Conservation (phyloP, 2,329 filamentous ascomycete species). For the Scytalidium lignicola region DNA sequence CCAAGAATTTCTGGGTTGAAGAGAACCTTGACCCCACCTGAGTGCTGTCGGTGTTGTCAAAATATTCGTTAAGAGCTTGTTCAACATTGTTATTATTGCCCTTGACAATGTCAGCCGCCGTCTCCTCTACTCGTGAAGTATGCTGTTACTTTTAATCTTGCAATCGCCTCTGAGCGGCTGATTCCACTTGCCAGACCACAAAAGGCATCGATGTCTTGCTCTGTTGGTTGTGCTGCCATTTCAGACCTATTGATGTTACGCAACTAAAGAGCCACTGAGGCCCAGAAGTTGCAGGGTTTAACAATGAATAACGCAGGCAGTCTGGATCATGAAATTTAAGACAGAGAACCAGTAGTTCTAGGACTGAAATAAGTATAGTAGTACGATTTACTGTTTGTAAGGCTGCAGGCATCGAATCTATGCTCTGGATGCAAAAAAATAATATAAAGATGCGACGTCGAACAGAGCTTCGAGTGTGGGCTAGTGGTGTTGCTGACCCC, state of each 20-base stretch:
- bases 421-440: too few relatives aligned
- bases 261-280: background rate
- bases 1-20: constrained; percentile 5
- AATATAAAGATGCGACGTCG: too few relatives aligned
- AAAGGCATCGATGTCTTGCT: constrained; percentile 18
- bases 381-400: too few relatives aligned
- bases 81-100: constrained; percentile 42
- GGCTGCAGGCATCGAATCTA: too few relatives aligned
- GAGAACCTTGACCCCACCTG: constrained; percentile 8
- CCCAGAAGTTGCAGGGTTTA: background rate
- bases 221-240: constrained; percentile 15
- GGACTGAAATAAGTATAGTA: too few relatives aligned
- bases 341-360: too few relatives aligned
- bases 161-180: constrained; percentile 16
- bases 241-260: background rate
- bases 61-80: constrained; percentile 47
- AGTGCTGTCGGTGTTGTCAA: constrained; percentile 36
- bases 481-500: background rate
- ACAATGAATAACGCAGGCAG: background rate
- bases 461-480: background rate
- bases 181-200: constrained; percentile 11
- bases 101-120: constrained; percentile 23
- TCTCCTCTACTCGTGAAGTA: background rate
- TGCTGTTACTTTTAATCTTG: constrained; percentile 19
- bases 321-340: background rate